Base-by-base conservation (phyloP, 2,329 filamentous ascomycete genomes). In the Xylaria arbuscula region DNA sequence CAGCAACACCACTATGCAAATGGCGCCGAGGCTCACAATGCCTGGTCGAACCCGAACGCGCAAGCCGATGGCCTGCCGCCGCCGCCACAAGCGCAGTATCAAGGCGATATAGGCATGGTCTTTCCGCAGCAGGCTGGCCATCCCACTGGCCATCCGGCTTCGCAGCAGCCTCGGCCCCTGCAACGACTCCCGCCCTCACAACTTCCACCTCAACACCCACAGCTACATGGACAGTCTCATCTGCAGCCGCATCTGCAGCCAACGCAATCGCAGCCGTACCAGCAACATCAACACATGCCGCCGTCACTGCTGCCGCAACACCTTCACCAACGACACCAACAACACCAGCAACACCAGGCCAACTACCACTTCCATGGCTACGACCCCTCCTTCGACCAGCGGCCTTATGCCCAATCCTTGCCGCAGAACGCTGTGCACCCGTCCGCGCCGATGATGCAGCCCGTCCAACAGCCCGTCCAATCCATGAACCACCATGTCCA, bases 381-480 rank as follows among this genome's bases (percentile, higher is more conserved):
- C 71, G 73, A 77, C 45, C 72, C 76, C 48, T 75, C 75, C 54
- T 75, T 76, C 63, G 75, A 76, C 45, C 76, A 78, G 62, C 72
- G 73, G 71, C 72, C 74, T 60, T 70, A 71, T 59, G 64, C 58
- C 40, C 71, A 72, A 24, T 50, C 60, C 15, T 61, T 64, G 45
- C 74, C 71, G 56, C 71, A 72, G 64, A 72, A 73, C 48, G 56
- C 67, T 45, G 73, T 72, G 53, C 62, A 68, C 61, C 45, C 63
- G 61, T 68, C 66, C 8, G 60, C 60, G 11, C 72, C 73, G 50
- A 69, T 70, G 68, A 66, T 73, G 63, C 76, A 77, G n/a, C 73
- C 79, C 28, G 72, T 74, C 45, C 76, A 78, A 54, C 83, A 81
- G 53, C 78, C 81, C 19, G 73, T 76, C 42, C 78, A 79, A 48